Percentiles rank a stretch among this genome's conserved stretches.
These are phyloP conservation scores for Puccinellia tenuiflora DNA, from an alignment of 176 grass and related monocot species.

Conservation along the genomic window DNA sequence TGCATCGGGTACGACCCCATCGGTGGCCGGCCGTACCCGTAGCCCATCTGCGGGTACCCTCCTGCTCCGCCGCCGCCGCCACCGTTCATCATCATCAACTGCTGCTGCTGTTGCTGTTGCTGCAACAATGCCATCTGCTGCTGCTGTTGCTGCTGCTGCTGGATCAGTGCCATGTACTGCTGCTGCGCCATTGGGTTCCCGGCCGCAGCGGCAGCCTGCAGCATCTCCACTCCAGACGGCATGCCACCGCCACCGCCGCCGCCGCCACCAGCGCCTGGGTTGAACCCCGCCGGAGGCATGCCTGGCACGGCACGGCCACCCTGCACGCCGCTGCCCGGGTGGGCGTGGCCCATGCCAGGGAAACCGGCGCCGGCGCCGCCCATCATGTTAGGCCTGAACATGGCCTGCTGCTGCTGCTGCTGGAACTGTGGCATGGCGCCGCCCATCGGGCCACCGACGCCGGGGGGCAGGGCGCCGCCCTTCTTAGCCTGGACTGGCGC, in stretches of 20 bases:
- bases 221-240: constrained; percentile 32
- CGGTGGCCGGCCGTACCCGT: constrained; percentile 49
- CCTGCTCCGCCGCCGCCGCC: background rate
- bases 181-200: constrained; percentile 44
- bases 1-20: constrained; percentile 33
- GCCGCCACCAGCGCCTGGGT: constrained; percentile 9
- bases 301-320: constrained; percentile 23
- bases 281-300: constrained; percentile 6
- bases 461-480: background rate
- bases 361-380: constrained; percentile 42
- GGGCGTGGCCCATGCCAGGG: constrained; percentile 42
- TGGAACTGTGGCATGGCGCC: background rate
- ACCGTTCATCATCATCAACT: constrained; percentile 49
- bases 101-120: constrained; percentile 32
- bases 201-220: constrained; percentile 42
- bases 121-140: constrained; percentile 23
- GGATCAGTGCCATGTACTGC: constrained; percentile 42
- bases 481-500: constrained; percentile 27
- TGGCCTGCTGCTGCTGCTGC: constrained; percentile 13
- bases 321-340: constrained; percentile 27
- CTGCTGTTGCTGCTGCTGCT: constrained; percentile 45
- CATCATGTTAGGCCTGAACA: constrained; percentile 41
- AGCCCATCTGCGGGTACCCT: constrained; percentile 62
- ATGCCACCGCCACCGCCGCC: constrained; percentile 23
- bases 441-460: background rate